These are phyloP conservation scores for Aspergillus amoenus DNA, from an alignment of 2,329 filamentous ascomycete species.

Conservation along the genomic window DNA sequence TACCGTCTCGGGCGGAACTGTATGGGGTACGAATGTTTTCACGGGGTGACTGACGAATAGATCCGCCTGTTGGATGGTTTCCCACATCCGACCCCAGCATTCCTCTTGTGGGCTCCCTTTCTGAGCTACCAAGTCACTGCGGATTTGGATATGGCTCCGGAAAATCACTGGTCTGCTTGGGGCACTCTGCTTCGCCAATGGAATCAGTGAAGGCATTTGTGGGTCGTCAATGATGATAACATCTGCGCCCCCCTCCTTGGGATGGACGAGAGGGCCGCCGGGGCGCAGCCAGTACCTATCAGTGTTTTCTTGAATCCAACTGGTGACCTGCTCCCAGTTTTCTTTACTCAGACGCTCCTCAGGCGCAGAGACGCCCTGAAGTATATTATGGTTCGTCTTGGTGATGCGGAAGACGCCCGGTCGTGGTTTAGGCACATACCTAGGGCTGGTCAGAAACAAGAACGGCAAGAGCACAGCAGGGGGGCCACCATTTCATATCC, in stretches of 20 bases:
- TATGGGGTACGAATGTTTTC: constrained; percentile 68
- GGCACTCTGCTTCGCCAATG: constrained; percentile 68
- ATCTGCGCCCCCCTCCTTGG: constrained; percentile 70
- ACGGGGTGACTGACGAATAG: constrained; percentile 83
- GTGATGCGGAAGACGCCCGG: constrained; percentile 79
- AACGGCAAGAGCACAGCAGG: too few species aligned
- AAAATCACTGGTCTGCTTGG: constrained; percentile 76
- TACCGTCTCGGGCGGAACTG: constrained; percentile 65
- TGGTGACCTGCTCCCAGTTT: constrained; percentile 62
- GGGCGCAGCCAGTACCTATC: constrained; percentile 70
- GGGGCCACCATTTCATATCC: constrained; percentile 68
- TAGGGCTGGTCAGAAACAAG: constrained; percentile 20
- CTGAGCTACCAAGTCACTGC: constrained; percentile 67
- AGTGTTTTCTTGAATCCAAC: constrained; percentile 74
- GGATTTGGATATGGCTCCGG: constrained; percentile 79
- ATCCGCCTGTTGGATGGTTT: constrained; percentile 68
- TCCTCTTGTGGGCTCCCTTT: constrained; percentile 67
- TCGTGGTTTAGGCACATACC: constrained; percentile 74
- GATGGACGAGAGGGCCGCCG: constrained; percentile 65
- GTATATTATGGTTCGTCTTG: constrained; percentile 85
- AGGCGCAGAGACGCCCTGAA: constrained; percentile 71
- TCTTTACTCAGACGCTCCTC: constrained; percentile 64
- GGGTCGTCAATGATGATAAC: constrained; percentile 78
- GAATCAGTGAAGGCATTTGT: constrained; percentile 78
- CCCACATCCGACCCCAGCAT: constrained; percentile 75